These are phyloP conservation scores for Didymellaceae sp. DNA, from an alignment of 2,329 filamentous ascomycete species.

Conservation along the genomic window DNA sequence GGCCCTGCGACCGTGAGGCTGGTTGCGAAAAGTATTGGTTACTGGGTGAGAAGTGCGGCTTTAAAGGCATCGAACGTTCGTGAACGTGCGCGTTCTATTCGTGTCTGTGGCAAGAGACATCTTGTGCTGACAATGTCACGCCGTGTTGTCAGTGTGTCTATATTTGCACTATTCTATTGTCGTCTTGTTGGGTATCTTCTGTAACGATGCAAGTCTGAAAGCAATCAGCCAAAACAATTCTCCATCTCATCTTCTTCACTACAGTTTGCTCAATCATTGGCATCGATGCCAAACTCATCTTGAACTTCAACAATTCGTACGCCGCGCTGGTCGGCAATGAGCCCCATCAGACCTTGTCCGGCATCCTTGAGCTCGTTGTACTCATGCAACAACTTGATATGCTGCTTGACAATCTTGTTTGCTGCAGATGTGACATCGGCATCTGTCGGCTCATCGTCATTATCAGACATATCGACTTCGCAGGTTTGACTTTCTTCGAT, in stretches of 20 bases:
- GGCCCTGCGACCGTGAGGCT: conserved; percentile 21
- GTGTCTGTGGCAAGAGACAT: conserved; percentile 1
- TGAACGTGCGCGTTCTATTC: conserved; percentile 13
- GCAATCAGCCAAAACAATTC: background rate
- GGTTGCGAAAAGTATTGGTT: conserved; percentile 20
- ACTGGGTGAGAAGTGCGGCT: conserved; percentile 15
- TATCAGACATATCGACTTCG: conserved; percentile 16
- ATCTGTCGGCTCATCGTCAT: conserved; percentile 36
- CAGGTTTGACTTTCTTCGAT: conserved; percentile 38
- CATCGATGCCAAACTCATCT: conserved; percentile 55
- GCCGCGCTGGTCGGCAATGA: conserved; percentile 70
- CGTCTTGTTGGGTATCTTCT: background rate
- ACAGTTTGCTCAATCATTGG: conserved; percentile 49
- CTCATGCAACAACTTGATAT: conserved; percentile 69
- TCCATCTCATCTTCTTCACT: background rate
- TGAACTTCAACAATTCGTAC: conserved; percentile 59
- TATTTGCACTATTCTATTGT: background rate
- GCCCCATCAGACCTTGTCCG: conserved; percentile 68
- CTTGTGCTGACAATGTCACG: background rate
- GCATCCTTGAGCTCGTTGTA: conserved; percentile 77
- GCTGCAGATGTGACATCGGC: conserved; percentile 51
- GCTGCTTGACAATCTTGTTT: conserved; percentile 62
- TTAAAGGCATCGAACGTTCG: conserved; percentile 16
- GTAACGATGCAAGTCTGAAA: background rate
- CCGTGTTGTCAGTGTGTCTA: background rate